Evolutionary conservation across 2,329 filamentous ascomycete genomes (phyloP), one percentile per base, ranked within the genome.

Genomic region (Colletotrichum scovillei): DNA sequence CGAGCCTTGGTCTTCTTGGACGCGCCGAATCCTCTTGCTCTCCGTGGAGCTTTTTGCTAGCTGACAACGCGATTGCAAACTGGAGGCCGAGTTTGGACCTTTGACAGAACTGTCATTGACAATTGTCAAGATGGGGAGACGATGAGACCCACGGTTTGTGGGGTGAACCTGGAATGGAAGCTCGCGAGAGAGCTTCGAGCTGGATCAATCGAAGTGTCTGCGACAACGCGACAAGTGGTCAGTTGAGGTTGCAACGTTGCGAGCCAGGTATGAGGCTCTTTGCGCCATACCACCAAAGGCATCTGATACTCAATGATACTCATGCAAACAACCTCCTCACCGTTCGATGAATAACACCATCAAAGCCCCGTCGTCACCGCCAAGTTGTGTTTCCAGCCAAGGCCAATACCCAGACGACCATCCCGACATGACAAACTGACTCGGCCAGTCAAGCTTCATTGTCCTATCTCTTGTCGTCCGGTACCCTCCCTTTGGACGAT

Each of bases 321-420:
- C 22, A 30, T 4, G 0, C 30, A 46, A 35, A 14, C 12, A 1
- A 32, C 24, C 53, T 56, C 2, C 24, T 2, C 32, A 42, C 35
- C 26, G 24, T 56, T 32, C 14, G n/a, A 12, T 42, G 14, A 42
- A 64, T 38, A 26, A 32, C 30, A 11, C 49, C 38, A 42, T 35
- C 16, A 19, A 63, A 32, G 46, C 67, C 62, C 38, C 4, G 24
- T 66, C 67, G 62, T 73, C 67, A 71, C 67, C 60, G 71, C 71
- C 67, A 71, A 73, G 67, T 32, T 5, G 26, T 38, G 14, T 53
- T 56, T 58, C 62, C 53, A 58, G 71, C 71, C 67, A 73, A 73
- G 71, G 22, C 70, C 71, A 66, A 73, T 71, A 65, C 67, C 67
- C 60, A 66, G 71, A 57, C 46, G 9, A 73, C 60, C 56, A 42